Percentiles rank a stretch among this genome's conserved stretches.
These are phyloP conservation scores for Starmerella scarabaei DNA, from an alignment of 805 yeast genomes.

Conservation along the genomic window DNA sequence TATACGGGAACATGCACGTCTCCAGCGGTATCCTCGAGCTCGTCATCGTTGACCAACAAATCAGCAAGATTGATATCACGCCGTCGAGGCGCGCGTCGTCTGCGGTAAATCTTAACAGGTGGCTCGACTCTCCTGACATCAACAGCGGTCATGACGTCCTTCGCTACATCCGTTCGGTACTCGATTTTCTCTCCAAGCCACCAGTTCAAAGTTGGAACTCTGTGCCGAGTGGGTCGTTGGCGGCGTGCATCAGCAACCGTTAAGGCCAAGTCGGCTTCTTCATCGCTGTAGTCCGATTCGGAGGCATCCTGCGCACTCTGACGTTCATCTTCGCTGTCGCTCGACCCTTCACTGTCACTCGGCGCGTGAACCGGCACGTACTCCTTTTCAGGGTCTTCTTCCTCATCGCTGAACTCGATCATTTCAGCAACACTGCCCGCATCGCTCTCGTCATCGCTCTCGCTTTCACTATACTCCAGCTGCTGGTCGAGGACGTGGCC, in stretches of 20 bases:
- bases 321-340: slow-evolving; percentile 1
- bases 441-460: slow-evolving; percentile 14
- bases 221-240: slow-evolving; percentile 9
- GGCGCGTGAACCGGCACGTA: not conserved
- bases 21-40: slow-evolving; percentile 1
- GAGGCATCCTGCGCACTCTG: not conserved
- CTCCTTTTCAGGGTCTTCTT: slow-evolving; percentile 6
- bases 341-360: slow-evolving; percentile 4
- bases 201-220: slow-evolving; percentile 17
- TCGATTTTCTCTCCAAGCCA: slow-evolving; percentile 19
- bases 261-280: slow-evolving; percentile 2
- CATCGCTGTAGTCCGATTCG: not conserved
- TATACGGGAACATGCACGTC: slow-evolving; percentile 12
- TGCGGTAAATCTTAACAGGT: slow-evolving; percentile 6
- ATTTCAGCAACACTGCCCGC: slow-evolving; percentile 17
- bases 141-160: slow-evolving; percentile 14
- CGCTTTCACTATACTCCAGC: slow-evolving; percentile 14
- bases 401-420: slow-evolving; percentile 11
- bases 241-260: slow-evolving; percentile 6
- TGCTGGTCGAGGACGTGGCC: slow-evolving; percentile 7
- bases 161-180: slow-evolving; percentile 12
- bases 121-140: slow-evolving; percentile 17
- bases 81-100: slow-evolving; percentile 6
- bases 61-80: slow-evolving; percentile 4
- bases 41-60: slow-evolving; percentile 1